Evolutionary conservation across 495 filamentous ascomycete genomes (phyloP), one percentile per base, ranked within the genome.

Genomic region (Neurospora hispaniola): DNA sequence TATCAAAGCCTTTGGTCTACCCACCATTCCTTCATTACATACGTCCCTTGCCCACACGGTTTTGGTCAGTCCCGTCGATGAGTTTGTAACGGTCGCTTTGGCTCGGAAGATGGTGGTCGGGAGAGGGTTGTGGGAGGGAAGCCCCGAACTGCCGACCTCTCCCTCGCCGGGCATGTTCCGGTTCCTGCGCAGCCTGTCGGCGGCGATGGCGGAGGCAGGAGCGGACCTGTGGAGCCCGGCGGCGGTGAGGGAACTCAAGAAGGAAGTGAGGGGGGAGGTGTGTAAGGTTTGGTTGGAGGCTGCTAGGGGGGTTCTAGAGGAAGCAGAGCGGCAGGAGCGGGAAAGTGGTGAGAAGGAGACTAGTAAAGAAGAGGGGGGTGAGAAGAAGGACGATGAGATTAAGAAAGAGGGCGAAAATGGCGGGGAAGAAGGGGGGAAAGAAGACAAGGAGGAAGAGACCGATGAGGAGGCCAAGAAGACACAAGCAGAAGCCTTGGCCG

Each of bases 151-250:
- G 38, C 96, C 96, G 1, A 84, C 90, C n/a, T 93, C 94, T 74
- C 94, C 94, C 0, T 94, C 94, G 1, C 89, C 93, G 0, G 85
- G 86, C 39, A 87, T 89, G 3, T 96, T 97, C 79, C 87, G 87
- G 73, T 91, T 95, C 71, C 78, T 98, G 54, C 88, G 90, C 40
- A 86, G 85, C 42, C 76, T 97, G 35, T 83, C 87, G 10, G 80
- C 81, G 44, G 82, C 85, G 1, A 96, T 99, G 94, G 86, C 86
- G 43, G 81, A 84, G 14, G 83, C 84, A 11, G 96, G 96, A 1
- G 81, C 83, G 42, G 96, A 98, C 76, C 79, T 98, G 10, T 99
- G 96, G 96, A 94, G 90, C 72, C 87, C 89, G 4, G 86, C 85
- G 4, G 92, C 92, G 0, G 87, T 94, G 0, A 75, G 76, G 10